phyloP scores from a whole-genome alignment of 371 early-diverging fungal species.

The Mortierella sp. region DNA sequence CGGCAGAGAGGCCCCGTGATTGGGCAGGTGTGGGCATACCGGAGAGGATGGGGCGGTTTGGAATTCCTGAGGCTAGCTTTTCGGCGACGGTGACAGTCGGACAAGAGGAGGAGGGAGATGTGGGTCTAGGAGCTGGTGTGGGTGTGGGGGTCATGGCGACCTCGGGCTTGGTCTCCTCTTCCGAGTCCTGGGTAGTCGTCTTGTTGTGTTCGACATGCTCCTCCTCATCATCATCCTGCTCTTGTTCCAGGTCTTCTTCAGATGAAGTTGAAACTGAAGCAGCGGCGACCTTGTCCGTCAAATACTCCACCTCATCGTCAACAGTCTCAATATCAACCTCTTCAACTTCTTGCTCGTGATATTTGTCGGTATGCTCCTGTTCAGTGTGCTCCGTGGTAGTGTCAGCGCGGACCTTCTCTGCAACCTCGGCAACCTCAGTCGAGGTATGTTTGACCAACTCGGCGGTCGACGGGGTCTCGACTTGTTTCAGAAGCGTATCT shows the following conservation, averaged over 20 bases:
- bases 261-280: too few relatives aligned
- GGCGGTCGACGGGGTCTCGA: slow-evolving; percentile 3
- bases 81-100: neutral
- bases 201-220: neutral
- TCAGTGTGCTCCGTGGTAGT: too few relatives aligned
- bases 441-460: neutral
- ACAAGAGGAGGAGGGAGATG: too few relatives aligned
- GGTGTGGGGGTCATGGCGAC: neutral
- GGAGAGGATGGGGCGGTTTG: slow-evolving; percentile 15
- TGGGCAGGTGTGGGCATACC: slow-evolving; percentile 13
- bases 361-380: slow-evolving; percentile 2
- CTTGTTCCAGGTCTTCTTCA: neutral
- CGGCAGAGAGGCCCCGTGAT: slow-evolving; percentile 31
- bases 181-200: neutral
- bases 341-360: neutral
- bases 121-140: neutral
- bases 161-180: slow-evolving; percentile 2
- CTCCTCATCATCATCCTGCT: neutral
- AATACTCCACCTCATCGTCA: neutral
- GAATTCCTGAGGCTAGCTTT: slow-evolving; percentile 18
- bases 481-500: slow-evolving; percentile 9
- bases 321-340: slow-evolving; percentile 8
- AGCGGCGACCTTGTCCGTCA: neutral
- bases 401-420: neutral
- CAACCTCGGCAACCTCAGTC: neutral